These are phyloP conservation scores for Neocallimastix lanati DNA, from an alignment of 192 early-diverging fungal species.

Conservation along the genomic window DNA sequence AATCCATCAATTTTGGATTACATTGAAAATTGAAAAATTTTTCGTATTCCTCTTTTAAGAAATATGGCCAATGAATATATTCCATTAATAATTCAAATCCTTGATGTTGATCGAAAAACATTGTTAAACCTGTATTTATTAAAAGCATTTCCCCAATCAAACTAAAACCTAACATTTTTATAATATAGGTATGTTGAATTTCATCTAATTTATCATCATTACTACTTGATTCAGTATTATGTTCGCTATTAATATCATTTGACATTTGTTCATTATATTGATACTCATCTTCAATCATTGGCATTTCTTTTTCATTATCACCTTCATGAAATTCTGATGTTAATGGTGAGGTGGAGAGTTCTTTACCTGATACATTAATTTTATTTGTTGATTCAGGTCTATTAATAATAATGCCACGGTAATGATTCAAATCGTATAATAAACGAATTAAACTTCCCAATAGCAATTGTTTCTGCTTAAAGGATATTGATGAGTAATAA, in stretches of 20 bases:
- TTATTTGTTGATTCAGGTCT: not conserved
- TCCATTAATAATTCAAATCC: not conserved
- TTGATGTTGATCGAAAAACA: not conserved
- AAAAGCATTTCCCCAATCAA: not conserved
- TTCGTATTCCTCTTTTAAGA: not conserved
- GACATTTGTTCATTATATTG: no score
- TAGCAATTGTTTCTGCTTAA: not conserved
- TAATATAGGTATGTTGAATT: not conserved
- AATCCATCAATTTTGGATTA: not conserved
- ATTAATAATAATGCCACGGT: not conserved
- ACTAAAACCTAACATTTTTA: not conserved
- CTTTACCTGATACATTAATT: not conserved
- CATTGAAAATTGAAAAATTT: not conserved
- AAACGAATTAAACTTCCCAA: not conserved
- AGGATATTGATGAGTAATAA: not conserved
- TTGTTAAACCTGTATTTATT: not conserved
- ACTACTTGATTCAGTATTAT: not conserved
- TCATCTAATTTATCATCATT: not conserved
- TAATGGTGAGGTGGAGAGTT: not conserved
- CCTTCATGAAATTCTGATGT: not conserved
- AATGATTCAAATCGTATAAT: not conserved
- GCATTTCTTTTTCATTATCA: no score
- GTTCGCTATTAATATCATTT: not conserved
- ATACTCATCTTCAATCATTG: no score
- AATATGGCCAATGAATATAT: not conserved